These are phyloP conservation scores for Hylodesmum podocarpum DNA, from an alignment of 306 rosid species.

Conservation along the genomic window DNA sequence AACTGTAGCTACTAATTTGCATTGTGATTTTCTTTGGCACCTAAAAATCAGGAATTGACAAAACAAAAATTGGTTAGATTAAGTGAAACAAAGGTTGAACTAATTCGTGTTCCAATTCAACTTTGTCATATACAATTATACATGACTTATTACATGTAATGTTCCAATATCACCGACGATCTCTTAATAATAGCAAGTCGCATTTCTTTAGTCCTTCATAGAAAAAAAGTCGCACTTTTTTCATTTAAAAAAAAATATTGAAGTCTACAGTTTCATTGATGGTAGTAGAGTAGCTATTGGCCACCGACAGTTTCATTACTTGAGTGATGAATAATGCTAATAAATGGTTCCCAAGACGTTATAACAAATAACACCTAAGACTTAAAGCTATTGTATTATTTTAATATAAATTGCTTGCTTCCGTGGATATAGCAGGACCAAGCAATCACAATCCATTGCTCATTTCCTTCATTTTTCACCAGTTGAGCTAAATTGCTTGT, in stretches of 20 bases:
- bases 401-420: slow-evolving; percentile 4
- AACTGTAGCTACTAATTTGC: background rate
- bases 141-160: background rate
- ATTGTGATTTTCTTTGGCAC: background rate
- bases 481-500: background rate
- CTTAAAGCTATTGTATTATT: slow-evolving; percentile 3
- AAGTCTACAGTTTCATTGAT: background rate
- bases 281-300: slow-evolving; percentile 10
- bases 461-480: background rate
- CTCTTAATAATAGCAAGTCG: background rate
- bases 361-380: slow-evolving; percentile 30
- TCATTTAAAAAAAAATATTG: background rate
- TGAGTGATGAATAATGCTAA: background rate
- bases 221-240: background rate
- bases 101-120: background rate
- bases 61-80: slow-evolving; percentile 8
- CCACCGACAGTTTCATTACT: slow-evolving; percentile 38
- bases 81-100: slow-evolving; percentile 13
- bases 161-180: slow-evolving; percentile 28
- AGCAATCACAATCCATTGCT: slow-evolving; percentile 23
- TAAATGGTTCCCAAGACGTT: slow-evolving; percentile 14
- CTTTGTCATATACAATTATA: background rate
- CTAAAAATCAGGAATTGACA: background rate
- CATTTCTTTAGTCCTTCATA: background rate
- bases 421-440: slow-evolving; percentile 24